Base-by-base conservation (phyloP, 495 filamentous ascomycete genomes). In the Sabuloglossum arenarium region DNA sequence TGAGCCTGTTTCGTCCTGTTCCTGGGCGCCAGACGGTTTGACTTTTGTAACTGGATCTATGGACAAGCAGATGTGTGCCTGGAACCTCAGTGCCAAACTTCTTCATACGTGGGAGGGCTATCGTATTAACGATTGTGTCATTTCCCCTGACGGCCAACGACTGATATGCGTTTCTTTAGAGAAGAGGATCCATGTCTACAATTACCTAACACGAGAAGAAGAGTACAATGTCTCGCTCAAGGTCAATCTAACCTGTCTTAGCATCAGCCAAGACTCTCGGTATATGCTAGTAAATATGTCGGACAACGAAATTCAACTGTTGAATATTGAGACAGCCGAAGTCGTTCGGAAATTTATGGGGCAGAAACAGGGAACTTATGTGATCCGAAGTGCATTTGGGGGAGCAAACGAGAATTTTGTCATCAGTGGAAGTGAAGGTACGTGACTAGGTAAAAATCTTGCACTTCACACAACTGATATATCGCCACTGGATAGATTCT, bases 391-490 rank as follows among this genome's bases (percentile, higher is more conserved):
- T 66, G 70, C 71, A 4, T 89, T 94, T 69, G 91, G 93, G 6
- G 91, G 91, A 16, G 88, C 91, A 0, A 78, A 81, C 50, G 89
- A 96, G 70, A 87, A 81, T 63, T 91, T 97, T 65, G 79, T 97
- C 28, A 75, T 91, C 19, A 86, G 82, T 64, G 91, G 91, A 24
- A 93, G 88, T 63, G 87, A 96, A 79, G 88, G 90, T 91, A 72
- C 10, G 60, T 10, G n/a, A 21, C 9, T 9, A 10, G 34, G 6
- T 1, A 27, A 29, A 29, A 30, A 28, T 19, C 24, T 19, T 12
- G 8, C 28, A 2, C 28, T 16, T 4, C 28, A 6, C 47, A 11
- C 21, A 16, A 39, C 30, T 37, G 30, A 54, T 19, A n/a, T 10
- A 39, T 21, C 19, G 23, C 53, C 19, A 16, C 39, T 8, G 3